Evolutionary conservation across 1,284 basidiomycete genomes (phyloP).

Genomic region (Vanrija sp.): DNA sequence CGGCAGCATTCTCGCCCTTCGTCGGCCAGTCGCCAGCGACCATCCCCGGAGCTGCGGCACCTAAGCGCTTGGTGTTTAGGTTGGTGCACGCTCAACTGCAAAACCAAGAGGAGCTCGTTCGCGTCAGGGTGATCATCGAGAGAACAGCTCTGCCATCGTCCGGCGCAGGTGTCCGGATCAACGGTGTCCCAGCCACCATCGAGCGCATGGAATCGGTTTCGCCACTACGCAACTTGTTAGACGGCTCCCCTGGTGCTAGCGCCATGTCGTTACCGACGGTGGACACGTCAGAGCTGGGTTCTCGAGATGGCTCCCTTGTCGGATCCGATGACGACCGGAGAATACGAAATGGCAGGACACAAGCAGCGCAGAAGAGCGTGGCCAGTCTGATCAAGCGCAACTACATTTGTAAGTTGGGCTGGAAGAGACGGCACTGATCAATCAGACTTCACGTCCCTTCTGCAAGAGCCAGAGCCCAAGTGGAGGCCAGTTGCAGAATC

Average conservation of each 20-base stretch:
- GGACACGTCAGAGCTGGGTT: slow-evolving; percentile 22
- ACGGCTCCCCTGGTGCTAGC: slow-evolving; percentile 41
- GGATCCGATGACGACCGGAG: slow-evolving; percentile 10
- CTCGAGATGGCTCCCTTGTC: slow-evolving; percentile 16
- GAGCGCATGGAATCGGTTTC: slow-evolving; percentile 44
- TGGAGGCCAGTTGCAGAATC: slow-evolving; percentile 82
- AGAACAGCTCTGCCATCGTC: slow-evolving; percentile 55
- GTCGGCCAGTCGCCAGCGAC: slow-evolving; percentile 55
- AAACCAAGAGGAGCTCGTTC: slow-evolving; percentile 62
- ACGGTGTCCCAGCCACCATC: slow-evolving; percentile 71
- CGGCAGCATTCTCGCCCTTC: slow-evolving; percentile 66
- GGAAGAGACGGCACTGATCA: slow-evolving; percentile 4
- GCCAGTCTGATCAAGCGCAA: slow-evolving; percentile 79
- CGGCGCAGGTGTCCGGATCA: slow-evolving; percentile 61
- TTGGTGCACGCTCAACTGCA: slow-evolving; percentile 64
- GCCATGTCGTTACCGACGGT: slow-evolving; percentile 38
- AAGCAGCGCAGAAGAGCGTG: slow-evolving; percentile 70
- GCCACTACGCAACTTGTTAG: slow-evolving; percentile 22
- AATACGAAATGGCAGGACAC: slow-evolving; percentile 53
- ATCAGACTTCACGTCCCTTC: slow-evolving; percentile 80
- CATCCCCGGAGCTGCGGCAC: slow-evolving; percentile 42
- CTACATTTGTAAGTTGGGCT: slow-evolving; percentile 65
- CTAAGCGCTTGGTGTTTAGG: slow-evolving; percentile 63
- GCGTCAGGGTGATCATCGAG: slow-evolving; percentile 73
- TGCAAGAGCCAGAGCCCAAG: slow-evolving; percentile 98